phyloP scores from a whole-genome alignment of 75 land plant species.

The Ceratopteris richardii region DNA sequence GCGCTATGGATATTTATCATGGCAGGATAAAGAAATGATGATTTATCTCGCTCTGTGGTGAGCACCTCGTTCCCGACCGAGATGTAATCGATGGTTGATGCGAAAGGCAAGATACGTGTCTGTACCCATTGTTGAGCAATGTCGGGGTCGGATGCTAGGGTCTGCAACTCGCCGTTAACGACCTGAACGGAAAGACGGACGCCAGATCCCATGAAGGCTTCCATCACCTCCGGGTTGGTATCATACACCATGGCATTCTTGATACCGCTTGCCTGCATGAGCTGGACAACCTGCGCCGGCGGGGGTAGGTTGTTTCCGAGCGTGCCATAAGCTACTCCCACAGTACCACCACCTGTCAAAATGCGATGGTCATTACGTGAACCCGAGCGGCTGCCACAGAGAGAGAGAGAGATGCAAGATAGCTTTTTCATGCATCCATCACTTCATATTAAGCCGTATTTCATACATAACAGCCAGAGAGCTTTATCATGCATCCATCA shows the following conservation, averaged over 20 bases:
- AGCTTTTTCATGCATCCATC: no score
- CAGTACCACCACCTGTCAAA: constrained; percentile 13
- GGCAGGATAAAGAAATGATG: constrained; percentile 28
- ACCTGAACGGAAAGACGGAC: constrained; percentile 13
- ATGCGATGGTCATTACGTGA: neutral
- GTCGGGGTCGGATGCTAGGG: neutral
- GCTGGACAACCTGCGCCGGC: constrained; percentile 6
- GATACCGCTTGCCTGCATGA: constrained; percentile 12
- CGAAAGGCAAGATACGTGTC: constrained; percentile 2
- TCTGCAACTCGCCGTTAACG: constrained; percentile 7
- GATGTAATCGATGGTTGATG: constrained; percentile 23
- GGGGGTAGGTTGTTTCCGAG: constrained; percentile 18
- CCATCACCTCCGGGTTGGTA: constrained; percentile 3
- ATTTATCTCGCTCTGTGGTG: neutral
- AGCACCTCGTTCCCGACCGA: constrained; percentile 34
- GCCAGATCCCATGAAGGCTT: constrained; percentile 22
- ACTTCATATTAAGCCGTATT: no score
- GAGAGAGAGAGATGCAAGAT: no score
- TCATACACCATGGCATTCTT: constrained; percentile 10
- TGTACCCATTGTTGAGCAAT: constrained; percentile 15
- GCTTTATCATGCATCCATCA: no score
- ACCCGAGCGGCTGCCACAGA: no score
- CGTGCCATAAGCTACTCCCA: constrained; percentile 31
- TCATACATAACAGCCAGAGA: no score
- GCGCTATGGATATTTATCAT: constrained; percentile 32